Evolutionary conservation across 2,329 filamentous ascomycete species (phyloP).

Genomic region (Nemania diffusa): DNA sequence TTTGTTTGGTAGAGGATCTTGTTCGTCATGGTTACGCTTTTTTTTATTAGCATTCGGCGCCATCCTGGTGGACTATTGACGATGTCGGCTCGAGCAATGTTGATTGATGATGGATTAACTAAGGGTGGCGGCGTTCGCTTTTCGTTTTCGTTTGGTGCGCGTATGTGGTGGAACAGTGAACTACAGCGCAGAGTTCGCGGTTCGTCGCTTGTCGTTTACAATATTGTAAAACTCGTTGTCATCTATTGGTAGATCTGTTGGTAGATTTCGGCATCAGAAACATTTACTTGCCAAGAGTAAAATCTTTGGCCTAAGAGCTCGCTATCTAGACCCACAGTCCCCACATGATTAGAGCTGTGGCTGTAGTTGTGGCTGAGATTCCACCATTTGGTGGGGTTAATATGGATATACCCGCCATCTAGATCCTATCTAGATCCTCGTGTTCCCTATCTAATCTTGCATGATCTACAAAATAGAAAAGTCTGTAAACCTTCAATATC

Average conservation of each 20-base stretch:
- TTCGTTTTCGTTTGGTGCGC: not conserved
- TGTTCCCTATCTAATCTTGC: too few species aligned
- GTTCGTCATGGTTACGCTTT: slow-evolving; percentile 5
- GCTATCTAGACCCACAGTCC: not conserved
- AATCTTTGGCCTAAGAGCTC: not conserved
- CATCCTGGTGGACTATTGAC: not conserved
- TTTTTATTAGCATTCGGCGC: not conserved
- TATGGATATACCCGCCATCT: not conserved
- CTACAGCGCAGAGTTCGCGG: not conserved
- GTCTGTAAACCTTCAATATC: too few species aligned
- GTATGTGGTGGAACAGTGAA: not conserved
- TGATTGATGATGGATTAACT: not conserved
- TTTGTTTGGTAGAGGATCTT: not conserved
- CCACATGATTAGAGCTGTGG: not conserved
- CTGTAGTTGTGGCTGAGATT: not conserved
- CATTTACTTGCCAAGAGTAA: slow-evolving; percentile 1
- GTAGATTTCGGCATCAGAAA: not conserved
- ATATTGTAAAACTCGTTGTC: not conserved
- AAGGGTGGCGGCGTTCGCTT: not conserved
- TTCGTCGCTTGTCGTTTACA: not conserved
- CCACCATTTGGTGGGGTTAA: not conserved
- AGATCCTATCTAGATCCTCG: too few species aligned
- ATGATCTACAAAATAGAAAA: too few species aligned
- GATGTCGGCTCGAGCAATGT: not conserved
- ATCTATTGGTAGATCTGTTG: not conserved